Evolutionary conservation across 2,329 filamentous ascomycete species (phyloP), one percentile per base, ranked within the genome.

Genomic region (Chrysoporthe puriensis): DNA sequence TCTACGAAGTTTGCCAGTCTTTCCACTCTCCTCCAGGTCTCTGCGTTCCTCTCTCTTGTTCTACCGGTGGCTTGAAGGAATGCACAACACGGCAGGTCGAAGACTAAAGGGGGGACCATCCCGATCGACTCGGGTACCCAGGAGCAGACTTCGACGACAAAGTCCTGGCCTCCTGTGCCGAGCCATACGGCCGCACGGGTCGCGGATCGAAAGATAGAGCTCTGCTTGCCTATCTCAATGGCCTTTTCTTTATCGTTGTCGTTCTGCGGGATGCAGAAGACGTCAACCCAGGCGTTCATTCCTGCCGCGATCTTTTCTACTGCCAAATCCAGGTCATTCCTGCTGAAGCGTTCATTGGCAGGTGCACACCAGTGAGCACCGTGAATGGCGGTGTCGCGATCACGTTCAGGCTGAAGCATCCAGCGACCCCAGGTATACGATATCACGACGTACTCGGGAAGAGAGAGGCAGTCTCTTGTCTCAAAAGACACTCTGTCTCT

Each of bases 191-290:
- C 54, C 36, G 54, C 54, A 2, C 36, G 14, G 36, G 16, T 32
- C 32, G 54, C 54, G 7, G 8, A 40, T 18, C 54, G 54, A 26
- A 57, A 57, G 9, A 57, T 40, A 5, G 54, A 2, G 54, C 26
- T 32, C 26, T 57, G 54, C 54, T 57, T 57, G 26, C 36, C 18
- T 8, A 57, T 57, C 16, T 57, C 32, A 8, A 34, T 36, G 18
- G 21, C 54, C 54, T 57, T 57, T 36, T 34, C 26, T 34, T 8
- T 2, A 32, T 57, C 32, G 16, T 32, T 7, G 16, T 57, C 54
- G n/a, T 57, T 34, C 11, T 57, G 54, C 36, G 54, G 26, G 13
- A 57, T 57, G 36, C 54, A 57, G 36, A 57, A 57, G 7, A 57
- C 54, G 18, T 57, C 26, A 26, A 26, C 26, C 54, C 13, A 57